Evolutionary conservation across 139 green algal species (phyloP).

Genomic region (Diplosphaera chodatii): DNA sequence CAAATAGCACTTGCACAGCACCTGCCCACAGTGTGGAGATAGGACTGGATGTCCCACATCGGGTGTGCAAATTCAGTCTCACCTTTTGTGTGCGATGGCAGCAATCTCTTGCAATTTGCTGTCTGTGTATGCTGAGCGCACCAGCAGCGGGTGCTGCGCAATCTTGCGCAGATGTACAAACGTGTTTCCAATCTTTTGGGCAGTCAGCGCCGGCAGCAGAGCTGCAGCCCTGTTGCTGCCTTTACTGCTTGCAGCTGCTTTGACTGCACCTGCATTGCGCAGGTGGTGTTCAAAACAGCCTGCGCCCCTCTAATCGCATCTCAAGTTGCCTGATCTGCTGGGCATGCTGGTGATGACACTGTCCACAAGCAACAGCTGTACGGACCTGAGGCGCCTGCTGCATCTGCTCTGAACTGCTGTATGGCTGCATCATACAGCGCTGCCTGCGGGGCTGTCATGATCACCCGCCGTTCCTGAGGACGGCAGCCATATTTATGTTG

Average conservation of each 20-base stretch:
- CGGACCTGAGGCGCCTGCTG: neutral
- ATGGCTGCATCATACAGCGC: conserved; percentile 50
- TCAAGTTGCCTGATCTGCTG: too few species aligned
- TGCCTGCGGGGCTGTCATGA: conserved; percentile 52
- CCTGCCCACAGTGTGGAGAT: too few species aligned
- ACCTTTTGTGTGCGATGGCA: conserved; percentile 31
- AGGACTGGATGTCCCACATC: too few species aligned
- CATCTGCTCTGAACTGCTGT: conserved; percentile 30
- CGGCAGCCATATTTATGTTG: too few species aligned
- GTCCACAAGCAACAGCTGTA: neutral
- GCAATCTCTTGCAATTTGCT: conserved; percentile 57
- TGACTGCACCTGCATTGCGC: too few species aligned
- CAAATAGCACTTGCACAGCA: too few species aligned
- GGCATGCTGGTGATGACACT: too few species aligned
- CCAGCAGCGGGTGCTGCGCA: conserved; percentile 89
- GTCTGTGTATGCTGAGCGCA: conserved; percentile 65
- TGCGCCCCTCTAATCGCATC: too few species aligned
- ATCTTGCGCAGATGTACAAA: conserved; percentile 93
- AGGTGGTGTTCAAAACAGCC: too few species aligned
- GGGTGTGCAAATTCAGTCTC: too few species aligned
- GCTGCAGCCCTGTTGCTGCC: conserved; percentile 12
- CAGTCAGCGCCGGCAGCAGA: conserved; percentile 35
- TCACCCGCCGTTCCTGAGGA: conserved; percentile 47
- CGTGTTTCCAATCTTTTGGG: conserved; percentile 72
- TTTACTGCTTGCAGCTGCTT: neutral